A percentile compares a stretch with the other conserved stretches of the same genome.
Conservation (phyloP, 1,284 basidiomycete species). For the Sporisorium exsertum region DNA sequence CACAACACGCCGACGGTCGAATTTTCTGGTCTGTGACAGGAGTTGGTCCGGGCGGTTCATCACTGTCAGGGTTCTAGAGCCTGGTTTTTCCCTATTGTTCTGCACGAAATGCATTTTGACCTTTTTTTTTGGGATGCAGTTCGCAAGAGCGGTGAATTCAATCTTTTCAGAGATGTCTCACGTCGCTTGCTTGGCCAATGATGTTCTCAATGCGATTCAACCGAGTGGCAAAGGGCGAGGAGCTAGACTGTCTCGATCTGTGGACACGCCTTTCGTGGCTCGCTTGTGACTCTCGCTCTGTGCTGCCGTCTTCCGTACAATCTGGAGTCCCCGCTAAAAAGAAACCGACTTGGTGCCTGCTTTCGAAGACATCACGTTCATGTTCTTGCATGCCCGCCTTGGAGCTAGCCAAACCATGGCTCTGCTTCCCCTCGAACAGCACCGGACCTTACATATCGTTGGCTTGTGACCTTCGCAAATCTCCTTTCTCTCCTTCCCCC, state of each 20-base stretch:
- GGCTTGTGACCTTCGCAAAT: neutral
- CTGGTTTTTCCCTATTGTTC: neutral
- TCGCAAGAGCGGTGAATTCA: neutral
- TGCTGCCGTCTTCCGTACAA: neutral
- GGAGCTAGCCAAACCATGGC: neutral
- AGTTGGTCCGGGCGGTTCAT: neutral
- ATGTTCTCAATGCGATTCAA: neutral
- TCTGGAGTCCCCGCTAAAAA: conserved; percentile 8
- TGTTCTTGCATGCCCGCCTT: neutral
- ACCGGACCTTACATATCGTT: neutral
- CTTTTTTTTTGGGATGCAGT: neutral
- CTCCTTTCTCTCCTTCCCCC: neutral
- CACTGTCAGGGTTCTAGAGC: neutral
- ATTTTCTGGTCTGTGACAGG: neutral
- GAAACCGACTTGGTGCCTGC: neutral
- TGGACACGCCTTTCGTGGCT: neutral
- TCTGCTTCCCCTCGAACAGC: too few species aligned
- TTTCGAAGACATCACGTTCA: neutral
- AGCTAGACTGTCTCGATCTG: neutral
- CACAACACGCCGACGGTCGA: neutral
- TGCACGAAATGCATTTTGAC: neutral
- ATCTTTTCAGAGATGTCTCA: neutral
- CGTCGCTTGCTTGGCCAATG: neutral
- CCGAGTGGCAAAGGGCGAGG: neutral
- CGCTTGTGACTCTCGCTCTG: conserved; percentile 1